phyloP scores from a whole-genome alignment of 257 asterid species.

The Lithospermum erythrorhizon region DNA sequence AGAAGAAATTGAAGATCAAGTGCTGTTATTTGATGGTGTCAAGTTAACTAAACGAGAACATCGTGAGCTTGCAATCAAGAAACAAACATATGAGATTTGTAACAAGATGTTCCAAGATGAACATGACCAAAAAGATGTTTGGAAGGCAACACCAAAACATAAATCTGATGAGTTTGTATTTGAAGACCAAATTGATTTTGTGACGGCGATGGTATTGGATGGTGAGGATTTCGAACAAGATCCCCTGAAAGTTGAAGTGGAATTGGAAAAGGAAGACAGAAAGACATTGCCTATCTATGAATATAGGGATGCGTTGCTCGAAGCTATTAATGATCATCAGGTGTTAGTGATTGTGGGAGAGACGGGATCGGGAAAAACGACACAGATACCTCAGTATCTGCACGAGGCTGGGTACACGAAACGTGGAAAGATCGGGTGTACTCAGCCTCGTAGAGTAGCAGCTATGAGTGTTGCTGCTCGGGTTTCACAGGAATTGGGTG shows the following conservation, averaged over 20 bases:
- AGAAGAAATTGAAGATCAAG: background rate
- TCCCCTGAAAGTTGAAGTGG: background rate
- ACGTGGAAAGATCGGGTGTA: conserved; percentile 80
- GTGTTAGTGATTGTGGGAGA: conserved; percentile 93
- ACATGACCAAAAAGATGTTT: background rate
- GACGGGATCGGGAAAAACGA: conserved; percentile 93
- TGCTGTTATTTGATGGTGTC: background rate
- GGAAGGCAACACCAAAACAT: too few relatives aligned
- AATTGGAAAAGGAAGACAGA: conserved; percentile 27
- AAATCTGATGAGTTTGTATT: background rate
- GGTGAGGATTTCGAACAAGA: conserved; percentile 65
- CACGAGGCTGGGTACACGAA: conserved; percentile 82
- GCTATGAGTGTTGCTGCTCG: conserved; percentile 99
- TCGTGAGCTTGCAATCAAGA: background rate
- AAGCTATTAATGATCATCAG: conserved; percentile 69
- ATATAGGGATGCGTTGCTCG: conserved; percentile 62
- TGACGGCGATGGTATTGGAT: conserved; percentile 64
- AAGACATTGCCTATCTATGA: conserved; percentile 71
- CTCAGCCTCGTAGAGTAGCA: conserved; percentile 96
- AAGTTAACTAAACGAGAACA: background rate
- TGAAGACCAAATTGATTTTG: conserved; percentile 76
- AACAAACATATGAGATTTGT: background rate
- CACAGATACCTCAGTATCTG: conserved; percentile 89
- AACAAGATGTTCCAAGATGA: background rate
- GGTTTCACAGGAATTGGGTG: conserved; percentile 98